Percentiles rank a stretch among this genome's conserved stretches.
These are phyloP conservation scores for Cyamopsis tetragonoloba DNA, from an alignment of 306 rosid genomes.

Conservation along the genomic window DNA sequence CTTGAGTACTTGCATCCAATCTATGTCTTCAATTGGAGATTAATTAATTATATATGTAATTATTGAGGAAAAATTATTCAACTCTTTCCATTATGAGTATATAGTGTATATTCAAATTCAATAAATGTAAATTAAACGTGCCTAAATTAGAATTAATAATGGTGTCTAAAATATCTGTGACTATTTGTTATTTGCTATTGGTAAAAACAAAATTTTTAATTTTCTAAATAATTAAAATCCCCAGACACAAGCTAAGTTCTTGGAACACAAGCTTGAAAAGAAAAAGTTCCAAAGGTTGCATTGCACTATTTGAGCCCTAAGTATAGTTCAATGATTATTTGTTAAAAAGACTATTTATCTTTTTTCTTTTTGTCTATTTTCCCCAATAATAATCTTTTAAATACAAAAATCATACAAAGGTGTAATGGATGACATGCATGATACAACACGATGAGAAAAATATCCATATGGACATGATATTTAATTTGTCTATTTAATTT, in stretches of 20 bases:
- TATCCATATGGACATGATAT: background rate
- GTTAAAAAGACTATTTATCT: background rate
- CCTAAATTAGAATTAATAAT: background rate
- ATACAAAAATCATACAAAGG: too few species aligned
- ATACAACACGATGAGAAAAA: background rate
- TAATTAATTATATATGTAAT: background rate
- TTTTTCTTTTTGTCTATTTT: background rate
- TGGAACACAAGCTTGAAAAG: too few species aligned
- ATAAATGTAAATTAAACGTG: background rate
- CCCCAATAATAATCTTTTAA: too few species aligned
- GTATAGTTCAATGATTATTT: slow-evolving; percentile 4
- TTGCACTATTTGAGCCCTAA: background rate
- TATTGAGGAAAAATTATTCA: background rate
- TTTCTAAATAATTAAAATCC: too few species aligned
- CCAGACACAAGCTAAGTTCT: too few species aligned
- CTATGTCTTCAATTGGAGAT: slow-evolving; percentile 10
- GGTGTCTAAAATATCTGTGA: background rate
- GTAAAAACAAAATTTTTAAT: background rate
- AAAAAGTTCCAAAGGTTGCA: background rate
- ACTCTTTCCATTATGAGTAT: background rate
- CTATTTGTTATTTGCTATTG: background rate
- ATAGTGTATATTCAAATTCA: too few species aligned
- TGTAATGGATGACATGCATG: background rate
- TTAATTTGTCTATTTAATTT: too few species aligned
- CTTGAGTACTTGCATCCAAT: background rate